These are phyloP conservation scores for Paracorniculantispora psalliotae DNA, from an alignment of 2,329 filamentous ascomycete genomes.

Conservation along the genomic window DNA sequence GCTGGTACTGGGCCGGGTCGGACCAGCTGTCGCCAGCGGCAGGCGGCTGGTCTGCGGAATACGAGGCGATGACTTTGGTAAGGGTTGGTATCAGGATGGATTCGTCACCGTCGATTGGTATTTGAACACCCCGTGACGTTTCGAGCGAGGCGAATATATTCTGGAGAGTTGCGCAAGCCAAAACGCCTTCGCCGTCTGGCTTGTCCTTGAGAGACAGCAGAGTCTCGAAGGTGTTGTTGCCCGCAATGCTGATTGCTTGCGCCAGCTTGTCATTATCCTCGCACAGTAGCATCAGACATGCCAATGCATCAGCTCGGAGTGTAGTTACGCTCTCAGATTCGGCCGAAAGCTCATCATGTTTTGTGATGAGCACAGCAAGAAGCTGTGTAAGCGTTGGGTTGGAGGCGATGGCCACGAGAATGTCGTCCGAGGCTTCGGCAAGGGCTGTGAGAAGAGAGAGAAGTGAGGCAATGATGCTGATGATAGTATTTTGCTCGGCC, in stretches of 20 bases:
- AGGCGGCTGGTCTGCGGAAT: slow-evolving; percentile 22
- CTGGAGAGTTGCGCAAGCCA: slow-evolving; percentile 58
- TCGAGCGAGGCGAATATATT: slow-evolving; percentile 50
- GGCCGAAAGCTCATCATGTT: slow-evolving; percentile 34
- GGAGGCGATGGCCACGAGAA: slow-evolving; percentile 48
- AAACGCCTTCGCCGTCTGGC: slow-evolving; percentile 45
- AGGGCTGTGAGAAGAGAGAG: slow-evolving; percentile 49
- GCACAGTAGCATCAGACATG: slow-evolving; percentile 52
- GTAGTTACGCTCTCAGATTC: slow-evolving; percentile 37
- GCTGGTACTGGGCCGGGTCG: slow-evolving; percentile 41
- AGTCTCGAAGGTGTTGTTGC: slow-evolving; percentile 31
- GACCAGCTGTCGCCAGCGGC: slow-evolving; percentile 33
- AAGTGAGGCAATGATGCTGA: slow-evolving; percentile 51
- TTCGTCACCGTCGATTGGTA: slow-evolving; percentile 28
- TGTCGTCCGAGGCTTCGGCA: slow-evolving; percentile 56
- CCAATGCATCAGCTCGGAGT: slow-evolving; percentile 44
- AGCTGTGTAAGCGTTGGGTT: slow-evolving; percentile 47
- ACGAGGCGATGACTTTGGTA: slow-evolving; percentile 26
- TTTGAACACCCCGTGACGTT: slow-evolving; percentile 18
- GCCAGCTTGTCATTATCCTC: slow-evolving; percentile 55
- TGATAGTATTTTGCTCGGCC: slow-evolving; percentile 48
- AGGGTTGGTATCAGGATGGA: slow-evolving; percentile 33
- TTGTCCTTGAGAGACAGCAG: slow-evolving; percentile 45
- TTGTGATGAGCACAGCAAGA: slow-evolving; percentile 47
- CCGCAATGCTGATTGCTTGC: slow-evolving; percentile 45